Conservation (phyloP, 1,284 basidiomycete species). For the Leccinum subrobustum region DNA sequence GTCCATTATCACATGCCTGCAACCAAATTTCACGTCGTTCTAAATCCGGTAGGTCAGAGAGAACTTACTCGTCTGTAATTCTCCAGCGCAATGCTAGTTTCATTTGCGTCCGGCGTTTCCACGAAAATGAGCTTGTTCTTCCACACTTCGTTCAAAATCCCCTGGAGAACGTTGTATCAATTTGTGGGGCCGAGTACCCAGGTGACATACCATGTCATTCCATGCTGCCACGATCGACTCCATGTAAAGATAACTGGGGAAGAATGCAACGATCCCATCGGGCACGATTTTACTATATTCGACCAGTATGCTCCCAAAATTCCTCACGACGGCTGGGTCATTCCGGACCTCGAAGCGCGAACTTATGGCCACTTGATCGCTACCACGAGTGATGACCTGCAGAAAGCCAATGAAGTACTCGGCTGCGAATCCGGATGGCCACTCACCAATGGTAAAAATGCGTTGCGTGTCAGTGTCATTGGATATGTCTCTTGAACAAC, state of each 20-base stretch:
- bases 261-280: slow-evolving; percentile 99
- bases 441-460: slow-evolving; percentile 92
- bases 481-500: slow-evolving; percentile 97
- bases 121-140: slow-evolving; percentile 99
- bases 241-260: slow-evolving; percentile 99
- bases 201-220: slow-evolving; percentile 92
- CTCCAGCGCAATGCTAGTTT: slow-evolving; percentile 96
- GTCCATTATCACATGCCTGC: slow-evolving; percentile 97
- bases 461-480: slow-evolving; percentile 97
- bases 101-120: slow-evolving; percentile 98
- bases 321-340: slow-evolving; percentile 97
- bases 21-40: background rate
- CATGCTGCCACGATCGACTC: slow-evolving; percentile 99
- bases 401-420: background rate
- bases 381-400: slow-evolving; percentile 97
- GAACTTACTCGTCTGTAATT: slow-evolving; percentile 87
- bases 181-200: background rate
- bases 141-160: slow-evolving; percentile 99
- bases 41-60: background rate
- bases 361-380: slow-evolving; percentile 98
- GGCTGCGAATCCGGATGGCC: background rate
- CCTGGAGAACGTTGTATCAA: slow-evolving; percentile 48
- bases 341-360: slow-evolving; percentile 99
- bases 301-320: slow-evolving; percentile 97
- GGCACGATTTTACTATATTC: slow-evolving; percentile 98